Percentiles rank a stretch among this genome's conserved stretches.
Evolutionary conservation across 192 early-diverging fungal genomes (phyloP).

Genomic region (Rhizophagus sp.): DNA sequence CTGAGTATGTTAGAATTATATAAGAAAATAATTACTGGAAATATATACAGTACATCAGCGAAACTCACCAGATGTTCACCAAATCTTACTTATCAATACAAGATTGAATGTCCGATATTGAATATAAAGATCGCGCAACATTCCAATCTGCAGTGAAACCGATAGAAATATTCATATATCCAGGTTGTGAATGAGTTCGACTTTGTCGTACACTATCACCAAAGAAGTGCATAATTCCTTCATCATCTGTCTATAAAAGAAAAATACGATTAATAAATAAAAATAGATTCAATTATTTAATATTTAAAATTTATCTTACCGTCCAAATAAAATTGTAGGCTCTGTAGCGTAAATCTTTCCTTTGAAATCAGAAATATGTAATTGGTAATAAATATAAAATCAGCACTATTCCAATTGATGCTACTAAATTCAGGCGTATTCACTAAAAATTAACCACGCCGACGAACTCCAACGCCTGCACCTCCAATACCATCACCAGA

Average conservation of each 20-base stretch:
- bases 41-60: not conserved
- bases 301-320: conserved; percentile 36
- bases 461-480: not conserved
- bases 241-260: conserved; percentile 54
- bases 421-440: conserved; percentile 51
- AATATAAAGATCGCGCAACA: no score
- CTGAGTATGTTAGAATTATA: conserved; percentile 12
- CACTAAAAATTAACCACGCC: conserved; percentile 36
- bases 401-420: conserved; percentile 67
- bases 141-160: not conserved
- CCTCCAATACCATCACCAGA: no score
- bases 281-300: not conserved
- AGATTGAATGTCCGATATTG: no score
- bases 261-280: not conserved
- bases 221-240: conserved; percentile 60
- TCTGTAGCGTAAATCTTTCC: no score
- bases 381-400: conserved; percentile 77
- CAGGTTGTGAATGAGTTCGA: not conserved
- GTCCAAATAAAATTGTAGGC: conserved; percentile 61
- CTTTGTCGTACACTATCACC: conserved; percentile 31
- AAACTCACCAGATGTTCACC: conserved; percentile 52
- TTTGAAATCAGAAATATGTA: conserved; percentile 73
- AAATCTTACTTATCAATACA: conserved; percentile 65
- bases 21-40: not conserved
- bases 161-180: not conserved